These are phyloP conservation scores for Cryptococcus wingfieldii DNA, from an alignment of 1,284 basidiomycete genomes.

Conservation along the genomic window DNA sequence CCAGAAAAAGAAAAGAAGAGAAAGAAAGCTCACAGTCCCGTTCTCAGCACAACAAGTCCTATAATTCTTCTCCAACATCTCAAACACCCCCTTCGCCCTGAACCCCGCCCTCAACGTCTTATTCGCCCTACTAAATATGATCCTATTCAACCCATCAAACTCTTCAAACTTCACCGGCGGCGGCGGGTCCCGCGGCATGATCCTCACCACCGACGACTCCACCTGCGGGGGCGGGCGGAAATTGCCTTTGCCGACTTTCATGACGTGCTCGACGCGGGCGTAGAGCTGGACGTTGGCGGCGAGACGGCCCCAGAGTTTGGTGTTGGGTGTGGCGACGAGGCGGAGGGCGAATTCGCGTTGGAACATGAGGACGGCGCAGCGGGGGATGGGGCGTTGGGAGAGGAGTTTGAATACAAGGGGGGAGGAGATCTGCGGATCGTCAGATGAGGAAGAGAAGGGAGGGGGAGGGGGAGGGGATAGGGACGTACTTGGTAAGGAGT, in stretches of 20 bases:
- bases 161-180: conserved; percentile 95
- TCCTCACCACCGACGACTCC: conserved; percentile 84
- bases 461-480: not conserved
- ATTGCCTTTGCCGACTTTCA: conserved; percentile 94
- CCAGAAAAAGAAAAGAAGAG: not conserved
- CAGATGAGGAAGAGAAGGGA: not conserved
- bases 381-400: conserved; percentile 90
- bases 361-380: conserved; percentile 97
- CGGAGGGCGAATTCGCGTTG: conserved; percentile 96
- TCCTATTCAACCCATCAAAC: conserved; percentile 90
- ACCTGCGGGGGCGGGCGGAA: conserved; percentile 96
- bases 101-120: conserved; percentile 85
- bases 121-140: conserved; percentile 85
- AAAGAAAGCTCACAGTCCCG: conserved; percentile 64
- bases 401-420: conserved; percentile 95
- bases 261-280: conserved; percentile 90
- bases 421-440: conserved; percentile 69
- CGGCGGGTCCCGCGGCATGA: conserved; percentile 90
- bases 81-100: conserved; percentile 86
- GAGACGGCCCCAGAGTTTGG: conserved; percentile 86
- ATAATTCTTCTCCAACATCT: conserved; percentile 92
- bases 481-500: conserved; percentile 80
- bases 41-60: conserved; percentile 88
- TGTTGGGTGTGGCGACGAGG: conserved; percentile 79
- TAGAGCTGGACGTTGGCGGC: conserved; percentile 96